A percentile compares a stretch with the other conserved stretches of the same genome.
Evolutionary conservation across 345 rosid genomes (phyloP).

Genomic region (Linum tenue): DNA sequence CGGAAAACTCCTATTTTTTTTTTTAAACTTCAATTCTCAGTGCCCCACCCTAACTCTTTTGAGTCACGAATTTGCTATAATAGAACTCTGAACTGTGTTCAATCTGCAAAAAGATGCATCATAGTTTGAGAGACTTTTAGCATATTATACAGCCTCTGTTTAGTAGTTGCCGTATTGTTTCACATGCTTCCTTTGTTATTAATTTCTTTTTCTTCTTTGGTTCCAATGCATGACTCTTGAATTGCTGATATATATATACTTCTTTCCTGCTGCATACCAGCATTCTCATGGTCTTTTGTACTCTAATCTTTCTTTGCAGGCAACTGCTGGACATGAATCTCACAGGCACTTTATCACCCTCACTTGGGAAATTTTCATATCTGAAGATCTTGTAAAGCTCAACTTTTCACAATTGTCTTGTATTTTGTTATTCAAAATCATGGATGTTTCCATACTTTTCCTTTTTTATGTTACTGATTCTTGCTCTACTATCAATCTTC

Average conservation of each 20-base stretch:
- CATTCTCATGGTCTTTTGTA: not conserved
- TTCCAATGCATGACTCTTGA: not conserved
- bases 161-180: not conserved
- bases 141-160: too few species aligned
- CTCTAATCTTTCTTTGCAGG: conserved; percentile 34
- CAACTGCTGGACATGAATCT: conserved; percentile 68
- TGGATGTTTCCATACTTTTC: not conserved
- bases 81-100: not conserved
- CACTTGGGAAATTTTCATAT: conserved; percentile 58
- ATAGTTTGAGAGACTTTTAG: not conserved
- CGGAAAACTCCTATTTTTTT: not conserved
- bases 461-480: conserved; percentile 9
- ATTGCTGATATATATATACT: too few species aligned
- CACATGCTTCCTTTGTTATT: not conserved
- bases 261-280: not conserved
- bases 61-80: not conserved
- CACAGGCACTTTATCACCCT: conserved; percentile 69
- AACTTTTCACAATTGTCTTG: not conserved
- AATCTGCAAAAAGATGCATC: not conserved
- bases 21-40: too few species aligned
- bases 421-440: not conserved
- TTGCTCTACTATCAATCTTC: conserved; percentile 13
- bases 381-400: conserved; percentile 56
- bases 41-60: not conserved
- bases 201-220: too few species aligned